Evolutionary conservation across 441 rosid species (phyloP), one percentile per base, ranked within the genome.

Genomic region (Gossypium schwendimanii): DNA sequence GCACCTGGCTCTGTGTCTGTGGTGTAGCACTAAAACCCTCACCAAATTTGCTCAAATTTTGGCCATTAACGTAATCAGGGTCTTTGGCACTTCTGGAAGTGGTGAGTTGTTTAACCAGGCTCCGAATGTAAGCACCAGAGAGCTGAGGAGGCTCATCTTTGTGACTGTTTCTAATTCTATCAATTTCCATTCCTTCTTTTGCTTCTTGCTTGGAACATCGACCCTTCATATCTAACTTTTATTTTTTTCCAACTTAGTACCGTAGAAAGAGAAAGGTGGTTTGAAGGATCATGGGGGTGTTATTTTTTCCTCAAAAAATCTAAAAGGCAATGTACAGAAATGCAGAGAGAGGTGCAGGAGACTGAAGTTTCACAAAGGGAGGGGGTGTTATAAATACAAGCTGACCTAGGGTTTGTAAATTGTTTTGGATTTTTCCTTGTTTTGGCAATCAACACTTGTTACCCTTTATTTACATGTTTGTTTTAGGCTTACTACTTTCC

Each of bases 301-400:
- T 21, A 0, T 3, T 73, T 73, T 62, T 65, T 15, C 50, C 55
- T 50, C 79, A 75, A 33, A 75, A 71, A 74, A 76, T 77, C 84
- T 70, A 80, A 80, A 81, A 55, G 82, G 89, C 82, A 83, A 77
- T 86, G 84, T 81, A 87, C 88, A 81, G 58, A 67, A 64, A 78
- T 49, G 82, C 83, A 83, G 84, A 79, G 75, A 76, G 72, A 75
- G 76, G 84, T 76, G 85, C 82, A 82, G 31, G 87, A 79, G 77
- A 85, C 60, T 79, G 90, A 71, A 83, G 39, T 88, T 75, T 70
- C 87, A 87, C 85, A 8, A 14, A 81, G 84, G 84, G 86, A 14
- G 80, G 84, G 84, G 87, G 87, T 78, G 85, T 65, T 85, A 89
- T 89, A 94, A 91, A 92, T 88, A 87, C 84, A 83, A 84, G 87